These are phyloP conservation scores for Aspergillus bertholletiae DNA, from an alignment of 495 filamentous ascomycete genomes.

Conservation along the genomic window DNA sequence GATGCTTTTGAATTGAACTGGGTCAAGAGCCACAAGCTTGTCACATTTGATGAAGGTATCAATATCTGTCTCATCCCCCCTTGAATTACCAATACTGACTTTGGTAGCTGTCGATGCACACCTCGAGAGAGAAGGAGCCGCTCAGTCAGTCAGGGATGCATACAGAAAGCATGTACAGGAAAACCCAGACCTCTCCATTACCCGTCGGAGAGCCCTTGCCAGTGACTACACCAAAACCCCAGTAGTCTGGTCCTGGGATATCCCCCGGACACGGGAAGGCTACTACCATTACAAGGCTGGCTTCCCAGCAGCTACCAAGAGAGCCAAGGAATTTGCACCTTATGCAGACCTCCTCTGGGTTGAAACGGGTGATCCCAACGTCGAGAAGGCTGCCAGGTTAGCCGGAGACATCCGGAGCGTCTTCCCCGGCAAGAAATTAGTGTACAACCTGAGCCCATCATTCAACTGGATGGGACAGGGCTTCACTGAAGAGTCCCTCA, in stretches of 20 bases:
- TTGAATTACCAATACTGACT: slow-evolving; percentile 13
- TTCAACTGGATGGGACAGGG: slow-evolving; percentile 99
- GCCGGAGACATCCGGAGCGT: slow-evolving; percentile 64
- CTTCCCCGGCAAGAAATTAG: slow-evolving; percentile 77
- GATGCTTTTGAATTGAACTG: slow-evolving; percentile 82
- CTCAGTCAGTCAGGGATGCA: slow-evolving; percentile 55
- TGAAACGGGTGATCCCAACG: slow-evolving; percentile 85
- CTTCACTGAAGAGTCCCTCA: slow-evolving; percentile 73
- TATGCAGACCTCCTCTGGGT: slow-evolving; percentile 97
- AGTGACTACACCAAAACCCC: slow-evolving; percentile 58
- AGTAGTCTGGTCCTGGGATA: slow-evolving; percentile 84
- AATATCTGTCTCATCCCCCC: not conserved
- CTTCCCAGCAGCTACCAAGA: slow-evolving; percentile 84
- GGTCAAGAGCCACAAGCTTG: slow-evolving; percentile 81
- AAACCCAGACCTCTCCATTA: slow-evolving; percentile 70
- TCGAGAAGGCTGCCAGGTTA: slow-evolving; percentile 70
- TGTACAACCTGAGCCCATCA: slow-evolving; percentile 92
- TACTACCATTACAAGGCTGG: slow-evolving; percentile 95
- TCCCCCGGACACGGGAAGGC: slow-evolving; percentile 89
- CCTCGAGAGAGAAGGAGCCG: slow-evolving; percentile 58
- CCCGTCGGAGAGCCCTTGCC: slow-evolving; percentile 69
- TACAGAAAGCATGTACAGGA: slow-evolving; percentile 59
- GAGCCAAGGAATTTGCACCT: slow-evolving; percentile 84
- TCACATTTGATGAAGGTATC: slow-evolving; percentile 85
- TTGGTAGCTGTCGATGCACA: slow-evolving; percentile 65